Evolutionary conservation across 495 filamentous ascomycete genomes (phyloP).

Genomic region (Lophiotrema nucula): DNA sequence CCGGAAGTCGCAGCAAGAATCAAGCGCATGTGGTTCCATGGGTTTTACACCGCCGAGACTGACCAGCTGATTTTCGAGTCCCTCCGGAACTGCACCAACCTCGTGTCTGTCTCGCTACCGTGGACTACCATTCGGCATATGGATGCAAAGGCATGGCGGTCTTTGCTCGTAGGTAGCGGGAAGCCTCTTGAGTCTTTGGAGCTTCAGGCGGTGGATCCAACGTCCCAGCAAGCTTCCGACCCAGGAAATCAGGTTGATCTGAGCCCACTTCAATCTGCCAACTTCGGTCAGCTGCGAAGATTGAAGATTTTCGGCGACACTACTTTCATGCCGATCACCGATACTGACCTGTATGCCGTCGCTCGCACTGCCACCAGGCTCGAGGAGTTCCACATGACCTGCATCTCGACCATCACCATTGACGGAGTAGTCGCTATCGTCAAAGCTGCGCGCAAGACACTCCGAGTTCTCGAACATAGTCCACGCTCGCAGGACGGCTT

Average conservation of each 20-base stretch:
- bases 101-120: constrained; percentile 49
- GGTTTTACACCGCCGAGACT: constrained; percentile 52
- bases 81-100: constrained; percentile 43
- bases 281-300: constrained; percentile 48
- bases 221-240: constrained; percentile 39
- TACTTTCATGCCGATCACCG: constrained; percentile 51
- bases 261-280: constrained; percentile 42
- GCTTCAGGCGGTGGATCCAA: constrained; percentile 48
- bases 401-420: constrained; percentile 51
- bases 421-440: constrained; percentile 52
- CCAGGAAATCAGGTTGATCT: constrained; percentile 35
- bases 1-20: constrained; percentile 48
- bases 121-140: constrained; percentile 54
- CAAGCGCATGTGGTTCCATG: constrained; percentile 55
- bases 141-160: constrained; percentile 46
- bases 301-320: constrained; percentile 56
- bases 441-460: constrained; percentile 46
- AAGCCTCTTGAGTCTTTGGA: constrained; percentile 50
- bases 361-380: constrained; percentile 51
- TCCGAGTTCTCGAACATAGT: constrained; percentile 54
- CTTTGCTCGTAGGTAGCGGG: constrained; percentile 40
- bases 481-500: constrained; percentile 52
- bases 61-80: constrained; percentile 47
- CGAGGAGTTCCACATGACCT: constrained; percentile 52
- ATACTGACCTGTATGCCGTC: constrained; percentile 50